Conservation (phyloP, 2,329 filamentous ascomycete genomes). For the Hypoxylon sp. region DNA sequence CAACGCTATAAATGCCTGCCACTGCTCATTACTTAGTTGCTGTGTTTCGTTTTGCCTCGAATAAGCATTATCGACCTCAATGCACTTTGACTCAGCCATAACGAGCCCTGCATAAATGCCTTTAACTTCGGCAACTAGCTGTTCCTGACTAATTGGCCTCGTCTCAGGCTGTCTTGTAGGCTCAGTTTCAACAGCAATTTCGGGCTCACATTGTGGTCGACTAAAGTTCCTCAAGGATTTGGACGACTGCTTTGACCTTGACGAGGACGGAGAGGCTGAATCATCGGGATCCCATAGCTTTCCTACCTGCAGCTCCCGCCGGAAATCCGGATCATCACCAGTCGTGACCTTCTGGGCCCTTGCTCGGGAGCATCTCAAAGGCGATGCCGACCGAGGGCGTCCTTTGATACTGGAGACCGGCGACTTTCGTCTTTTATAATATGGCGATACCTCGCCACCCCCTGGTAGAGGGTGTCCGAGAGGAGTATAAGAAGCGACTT, state of each 20-base stretch:
- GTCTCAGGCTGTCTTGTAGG: constrained; percentile 52
- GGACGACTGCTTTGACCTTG: too few relatives aligned
- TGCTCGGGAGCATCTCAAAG: background rate
- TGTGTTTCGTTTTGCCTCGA: constrained; percentile 60
- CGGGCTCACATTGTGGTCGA: too few relatives aligned
- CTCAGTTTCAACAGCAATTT: constrained; percentile 22
- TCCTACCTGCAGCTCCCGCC: background rate
- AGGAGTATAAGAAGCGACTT: background rate
- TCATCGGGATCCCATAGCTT: constrained; percentile 32
- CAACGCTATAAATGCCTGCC: constrained; percentile 85
- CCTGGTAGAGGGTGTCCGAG: background rate
- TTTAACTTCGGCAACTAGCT: constrained; percentile 85
- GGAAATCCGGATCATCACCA: background rate
- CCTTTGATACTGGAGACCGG: background rate
- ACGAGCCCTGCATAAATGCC: constrained; percentile 86
- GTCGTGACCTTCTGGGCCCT: background rate
- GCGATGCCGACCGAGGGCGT: background rate
- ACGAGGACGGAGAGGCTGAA: too few relatives aligned
- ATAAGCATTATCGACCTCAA: constrained; percentile 81
- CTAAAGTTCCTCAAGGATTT: too few relatives aligned
- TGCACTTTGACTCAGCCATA: constrained; percentile 90
- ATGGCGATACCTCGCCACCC: background rate
- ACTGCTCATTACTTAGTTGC: constrained; percentile 74
- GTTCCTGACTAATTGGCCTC: constrained; percentile 80
- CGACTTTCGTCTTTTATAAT: background rate